These are phyloP conservation scores for Alternaria conjuncta DNA, from an alignment of 2,329 filamentous ascomycete species.

Conservation along the genomic window DNA sequence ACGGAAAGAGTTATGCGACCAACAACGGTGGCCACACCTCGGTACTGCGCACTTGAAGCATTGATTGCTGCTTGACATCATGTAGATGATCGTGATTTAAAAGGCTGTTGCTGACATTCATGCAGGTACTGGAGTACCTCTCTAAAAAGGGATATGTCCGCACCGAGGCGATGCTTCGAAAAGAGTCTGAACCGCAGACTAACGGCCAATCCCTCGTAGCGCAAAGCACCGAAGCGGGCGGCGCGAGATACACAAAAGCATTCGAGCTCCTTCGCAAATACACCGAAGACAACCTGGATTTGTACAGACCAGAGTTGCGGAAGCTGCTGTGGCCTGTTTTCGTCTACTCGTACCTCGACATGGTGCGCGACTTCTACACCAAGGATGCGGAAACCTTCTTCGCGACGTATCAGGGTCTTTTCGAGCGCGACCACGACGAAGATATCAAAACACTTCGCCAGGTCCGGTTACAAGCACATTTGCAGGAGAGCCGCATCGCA, in stretches of 20 bases:
- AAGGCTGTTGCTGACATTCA: constrained; percentile 6
- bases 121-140: constrained; percentile 87
- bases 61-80: background rate
- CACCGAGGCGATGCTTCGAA: constrained; percentile 89
- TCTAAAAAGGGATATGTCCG: constrained; percentile 93
- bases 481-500: constrained; percentile 76
- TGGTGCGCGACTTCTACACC: constrained; percentile 74
- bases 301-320: constrained; percentile 89
- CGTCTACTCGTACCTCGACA: constrained; percentile 86
- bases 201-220: constrained; percentile 77
- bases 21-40: background rate
- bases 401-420: constrained; percentile 69
- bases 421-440: constrained; percentile 79
- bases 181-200: constrained; percentile 85
- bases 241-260: constrained; percentile 77
- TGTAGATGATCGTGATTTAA: background rate
- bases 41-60: background rate
- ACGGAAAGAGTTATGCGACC: background rate
- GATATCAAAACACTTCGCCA: constrained; percentile 78
- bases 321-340: constrained; percentile 93
- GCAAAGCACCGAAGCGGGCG: constrained; percentile 70
- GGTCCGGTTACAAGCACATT: constrained; percentile 77
- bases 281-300: constrained; percentile 89
- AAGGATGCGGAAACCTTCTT: constrained; percentile 79
- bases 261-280: constrained; percentile 78